Conservation (phyloP, 1,284 basidiomycete genomes). For the Lignosus rhinocerotis region DNA sequence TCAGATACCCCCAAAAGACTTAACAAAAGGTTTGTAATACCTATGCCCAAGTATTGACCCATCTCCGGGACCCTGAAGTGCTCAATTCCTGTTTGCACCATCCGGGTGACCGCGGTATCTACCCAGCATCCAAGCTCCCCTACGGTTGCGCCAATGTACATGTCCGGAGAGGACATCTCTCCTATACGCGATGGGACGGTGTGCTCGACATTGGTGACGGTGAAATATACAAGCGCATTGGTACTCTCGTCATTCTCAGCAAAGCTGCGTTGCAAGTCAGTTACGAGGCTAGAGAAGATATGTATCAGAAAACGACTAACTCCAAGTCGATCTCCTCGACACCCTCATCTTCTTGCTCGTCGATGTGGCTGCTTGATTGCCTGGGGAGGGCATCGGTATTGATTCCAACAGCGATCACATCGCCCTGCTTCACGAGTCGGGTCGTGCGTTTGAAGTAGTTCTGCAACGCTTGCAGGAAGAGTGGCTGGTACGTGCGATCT, state of each 20-base stretch:
- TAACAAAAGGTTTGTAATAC: slow-evolving; percentile 30
- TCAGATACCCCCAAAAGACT: neutral
- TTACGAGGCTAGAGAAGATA: neutral
- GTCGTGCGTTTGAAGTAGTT: slow-evolving; percentile 60
- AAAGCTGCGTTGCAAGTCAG: neutral
- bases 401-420: slow-evolving; percentile 77
- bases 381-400: slow-evolving; percentile 48
- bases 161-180: slow-evolving; percentile 37
- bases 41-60: slow-evolving; percentile 52
- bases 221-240: slow-evolving; percentile 67
- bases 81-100: slow-evolving; percentile 81
- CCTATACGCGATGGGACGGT: slow-evolving; percentile 46
- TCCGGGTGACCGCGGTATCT: slow-evolving; percentile 70
- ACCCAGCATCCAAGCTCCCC: slow-evolving; percentile 88
- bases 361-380: slow-evolving; percentile 27
- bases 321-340: slow-evolving; percentile 23
- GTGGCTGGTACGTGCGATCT: slow-evolving; percentile 71
- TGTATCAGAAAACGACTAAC: slow-evolving; percentile 7
- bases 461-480: slow-evolving; percentile 72
- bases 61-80: slow-evolving; percentile 67
- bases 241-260: slow-evolving; percentile 12
- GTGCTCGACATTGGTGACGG: slow-evolving; percentile 77
- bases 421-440: slow-evolving; percentile 77
- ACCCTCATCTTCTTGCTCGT: slow-evolving; percentile 33
- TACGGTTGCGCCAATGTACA: slow-evolving; percentile 49